Percentiles rank a stretch among this genome's conserved stretches.
Conservation (phyloP, 2,329 filamentous ascomycete species). For the Talaromyces islandicus region DNA sequence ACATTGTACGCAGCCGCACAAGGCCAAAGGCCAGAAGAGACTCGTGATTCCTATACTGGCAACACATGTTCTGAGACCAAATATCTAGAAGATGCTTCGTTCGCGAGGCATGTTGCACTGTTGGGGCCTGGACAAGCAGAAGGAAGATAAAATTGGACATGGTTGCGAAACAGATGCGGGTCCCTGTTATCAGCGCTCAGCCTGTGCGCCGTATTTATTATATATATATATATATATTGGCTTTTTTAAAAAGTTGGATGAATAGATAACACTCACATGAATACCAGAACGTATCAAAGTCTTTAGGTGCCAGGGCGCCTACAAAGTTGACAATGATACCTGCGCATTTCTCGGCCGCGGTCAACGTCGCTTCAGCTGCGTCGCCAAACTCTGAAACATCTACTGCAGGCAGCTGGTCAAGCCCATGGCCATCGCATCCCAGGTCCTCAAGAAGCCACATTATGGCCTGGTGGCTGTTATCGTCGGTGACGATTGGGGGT, state of each 20-base stretch:
- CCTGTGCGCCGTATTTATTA: background rate
- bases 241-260: background rate
- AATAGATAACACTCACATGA: background rate
- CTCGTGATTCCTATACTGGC: constrained; percentile 3
- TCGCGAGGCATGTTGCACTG: constrained; percentile 3
- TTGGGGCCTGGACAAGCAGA: constrained; percentile 2
- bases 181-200: background rate
- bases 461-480: background rate
- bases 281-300: constrained; percentile 7
- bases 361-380: constrained; percentile 8
- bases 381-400: constrained; percentile 6
- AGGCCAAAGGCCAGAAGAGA: constrained; percentile 1
- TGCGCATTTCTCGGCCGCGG: constrained; percentile 7
- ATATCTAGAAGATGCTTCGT: constrained; percentile 5
- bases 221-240: no score
- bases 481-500: constrained; percentile 6
- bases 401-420: constrained; percentile 4
- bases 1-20: background rate
- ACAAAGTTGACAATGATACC: constrained; percentile 10
- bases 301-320: background rate
- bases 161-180: constrained; percentile 7
- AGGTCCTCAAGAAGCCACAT: constrained; percentile 8
- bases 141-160: constrained; percentile 6
- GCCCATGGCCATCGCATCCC: constrained; percentile 2
- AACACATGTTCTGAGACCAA: constrained; percentile 3